Base-by-base conservation (phyloP, 2,329 filamentous ascomycete genomes). In the Aureobasidium pullulans region DNA sequence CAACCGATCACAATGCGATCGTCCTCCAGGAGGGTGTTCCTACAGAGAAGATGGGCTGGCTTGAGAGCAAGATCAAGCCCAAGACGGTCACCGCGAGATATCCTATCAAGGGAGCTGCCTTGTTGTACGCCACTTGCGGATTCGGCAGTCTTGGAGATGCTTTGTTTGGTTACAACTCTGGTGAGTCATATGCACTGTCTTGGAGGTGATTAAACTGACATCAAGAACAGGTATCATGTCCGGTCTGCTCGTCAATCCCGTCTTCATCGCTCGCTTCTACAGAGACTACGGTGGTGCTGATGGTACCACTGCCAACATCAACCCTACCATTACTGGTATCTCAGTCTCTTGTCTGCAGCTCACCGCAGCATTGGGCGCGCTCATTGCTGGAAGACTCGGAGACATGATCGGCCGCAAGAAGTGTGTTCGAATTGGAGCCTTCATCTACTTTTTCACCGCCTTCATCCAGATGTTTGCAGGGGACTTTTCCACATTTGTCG, bases 261-360 rank as follows among this genome's bases (percentile, higher is more conserved):
- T 75, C 13, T 75, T 75, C 49, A 64, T 75, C n/a, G 63, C 66
- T n/a, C 69, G 71, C 36, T 74, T 75, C 63, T 75, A 72, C 65
- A 69, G 66, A 32, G 66, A 72, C 39, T 72, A 69, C 58, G 73
- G 73, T 1, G 73, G 73, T 29, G 69, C 68, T 9, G 66, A 74
- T 60, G 73, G 73, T 3, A 66, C 62, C 13, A 63, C 64, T n/a
- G 63, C 61, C 11, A 48, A 63, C 1, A 63, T 72, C 50, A 69
- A 74, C 54, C 72, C 73, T n/a, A 70, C 72, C 23, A 72, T 75
- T 34, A 85, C 59, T 7, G 92, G 91, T 62, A 96, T 90, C 36
- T 96, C 96, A 84, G 92, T 96, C 61, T 90, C 92, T 65, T 96
- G 96, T 67, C 82, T 96, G 59, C 91, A 96, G 75, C 79, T 96